A percentile compares a stretch with the other conserved stretches of the same genome.
Evolutionary conservation across 345 rosid species (phyloP).

Genomic region (Gossypium bickii): DNA sequence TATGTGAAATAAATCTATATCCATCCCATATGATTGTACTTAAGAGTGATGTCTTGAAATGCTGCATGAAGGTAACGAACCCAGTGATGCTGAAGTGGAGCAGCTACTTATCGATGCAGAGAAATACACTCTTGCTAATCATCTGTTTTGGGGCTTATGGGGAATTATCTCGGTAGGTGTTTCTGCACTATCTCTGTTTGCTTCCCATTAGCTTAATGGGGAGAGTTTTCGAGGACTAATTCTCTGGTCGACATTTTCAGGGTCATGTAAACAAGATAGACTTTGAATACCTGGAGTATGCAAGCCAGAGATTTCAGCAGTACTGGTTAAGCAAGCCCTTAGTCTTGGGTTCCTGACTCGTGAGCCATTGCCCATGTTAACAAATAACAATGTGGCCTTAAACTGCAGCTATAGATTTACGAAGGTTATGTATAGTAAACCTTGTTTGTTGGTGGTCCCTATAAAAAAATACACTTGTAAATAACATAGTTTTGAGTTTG

Average conservation of each 20-base stretch:
- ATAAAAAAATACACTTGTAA: too few species aligned
- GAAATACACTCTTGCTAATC: slow-evolving; percentile 51
- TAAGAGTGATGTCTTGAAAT: background rate
- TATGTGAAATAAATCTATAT: too few species aligned
- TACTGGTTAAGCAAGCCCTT: slow-evolving; percentile 62
- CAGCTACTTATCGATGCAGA: slow-evolving; percentile 37
- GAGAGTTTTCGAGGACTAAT: slow-evolving; percentile 4
- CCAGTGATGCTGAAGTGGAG: slow-evolving; percentile 30
- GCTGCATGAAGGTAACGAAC: slow-evolving; percentile 22
- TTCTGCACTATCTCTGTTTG: background rate
- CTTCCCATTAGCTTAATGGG: background rate
- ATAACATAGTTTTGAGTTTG: background rate
- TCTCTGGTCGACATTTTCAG: slow-evolving; percentile 29
- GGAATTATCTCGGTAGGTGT: slow-evolving; percentile 69
- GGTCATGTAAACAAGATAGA: slow-evolving; percentile 72
- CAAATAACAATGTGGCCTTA: background rate
- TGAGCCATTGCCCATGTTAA: background rate
- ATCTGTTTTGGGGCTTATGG: slow-evolving; percentile 49
- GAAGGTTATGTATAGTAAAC: background rate
- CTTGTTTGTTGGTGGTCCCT: background rate
- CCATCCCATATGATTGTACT: too few species aligned
- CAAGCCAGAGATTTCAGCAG: slow-evolving; percentile 78
- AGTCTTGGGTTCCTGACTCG: slow-evolving; percentile 31
- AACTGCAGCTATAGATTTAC: background rate
- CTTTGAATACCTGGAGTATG: slow-evolving; percentile 74